Evolutionary conservation across 148 eudicot genomes (phyloP).

Genomic region (Cornus controversa): DNA sequence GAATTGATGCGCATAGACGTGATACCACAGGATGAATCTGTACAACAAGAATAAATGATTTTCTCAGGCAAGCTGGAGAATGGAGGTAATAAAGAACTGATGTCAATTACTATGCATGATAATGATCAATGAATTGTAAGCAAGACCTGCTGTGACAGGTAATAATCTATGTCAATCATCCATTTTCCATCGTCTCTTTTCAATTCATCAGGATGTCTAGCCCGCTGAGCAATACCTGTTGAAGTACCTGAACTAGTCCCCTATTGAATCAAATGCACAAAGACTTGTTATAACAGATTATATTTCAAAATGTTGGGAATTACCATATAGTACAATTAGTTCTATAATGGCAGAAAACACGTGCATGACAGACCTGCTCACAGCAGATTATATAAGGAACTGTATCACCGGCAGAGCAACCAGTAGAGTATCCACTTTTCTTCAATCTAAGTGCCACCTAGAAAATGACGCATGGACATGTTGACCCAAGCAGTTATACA

Average conservation of each 20-base stretch:
- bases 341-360: not conserved
- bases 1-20: conserved; percentile 95
- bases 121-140: conserved; percentile 13
- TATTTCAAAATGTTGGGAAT: conserved; percentile 2
- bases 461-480: conserved; percentile 13
- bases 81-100: not conserved
- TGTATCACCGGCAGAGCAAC: conserved; percentile 97
- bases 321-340: not conserved
- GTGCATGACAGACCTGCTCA: conserved; percentile 66
- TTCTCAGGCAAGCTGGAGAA: conserved; percentile 13
- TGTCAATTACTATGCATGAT: not conserved
- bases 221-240: conserved; percentile 89
- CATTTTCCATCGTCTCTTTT: conserved; percentile 67
- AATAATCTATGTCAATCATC: conserved; percentile 94
- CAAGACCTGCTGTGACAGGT: conserved; percentile 88
- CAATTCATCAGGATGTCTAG: conserved; percentile 98
- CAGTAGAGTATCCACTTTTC: conserved; percentile 70
- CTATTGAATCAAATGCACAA: conserved; percentile 35
- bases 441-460: conserved; percentile 92
- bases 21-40: conserved; percentile 98
- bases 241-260: conserved; percentile 58
- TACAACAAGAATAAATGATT: conserved; percentile 23
- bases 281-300: conserved; percentile 1
- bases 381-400: conserved; percentile 93
- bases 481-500: not conserved